Conservation (phyloP, 2,329 filamentous ascomycete species). For the Ustulina deusta region DNA sequence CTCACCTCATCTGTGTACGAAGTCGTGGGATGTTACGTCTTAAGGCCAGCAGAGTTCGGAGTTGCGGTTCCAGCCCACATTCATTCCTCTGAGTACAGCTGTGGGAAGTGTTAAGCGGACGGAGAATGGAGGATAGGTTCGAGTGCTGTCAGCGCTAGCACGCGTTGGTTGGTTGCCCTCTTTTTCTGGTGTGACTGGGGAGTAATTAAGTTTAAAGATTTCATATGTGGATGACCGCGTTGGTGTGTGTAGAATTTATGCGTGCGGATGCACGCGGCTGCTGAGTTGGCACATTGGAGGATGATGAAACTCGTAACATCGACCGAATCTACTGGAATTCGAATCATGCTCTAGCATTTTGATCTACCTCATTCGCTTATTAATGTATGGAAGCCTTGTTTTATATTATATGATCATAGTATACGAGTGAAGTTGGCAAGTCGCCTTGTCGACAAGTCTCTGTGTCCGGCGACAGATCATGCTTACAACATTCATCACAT, state of each 20-base stretch:
- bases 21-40: neutral
- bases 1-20: neutral
- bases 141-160: too few species aligned
- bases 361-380: neutral
- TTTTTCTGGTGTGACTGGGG: neutral
- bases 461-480: neutral
- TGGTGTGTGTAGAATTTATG: neutral
- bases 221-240: neutral
- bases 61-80: neutral
- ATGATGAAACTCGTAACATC: neutral
- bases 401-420: neutral
- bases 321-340: neutral
- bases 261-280: slow-evolving; percentile 5
- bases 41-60: neutral
- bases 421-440: neutral
- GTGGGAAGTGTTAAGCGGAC: too few species aligned
- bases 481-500: neutral
- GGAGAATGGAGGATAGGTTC: too few species aligned
- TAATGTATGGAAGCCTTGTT: neutral
- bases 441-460: neutral
- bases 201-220: neutral
- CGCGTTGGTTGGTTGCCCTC: too few species aligned
- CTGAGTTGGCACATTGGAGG: neutral
- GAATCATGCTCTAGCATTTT: neutral
- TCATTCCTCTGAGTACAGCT: too few species aligned